Evolutionary conservation across 2,329 filamentous ascomycete species (phyloP).

Genomic region (Beauveria asiatica): DNA sequence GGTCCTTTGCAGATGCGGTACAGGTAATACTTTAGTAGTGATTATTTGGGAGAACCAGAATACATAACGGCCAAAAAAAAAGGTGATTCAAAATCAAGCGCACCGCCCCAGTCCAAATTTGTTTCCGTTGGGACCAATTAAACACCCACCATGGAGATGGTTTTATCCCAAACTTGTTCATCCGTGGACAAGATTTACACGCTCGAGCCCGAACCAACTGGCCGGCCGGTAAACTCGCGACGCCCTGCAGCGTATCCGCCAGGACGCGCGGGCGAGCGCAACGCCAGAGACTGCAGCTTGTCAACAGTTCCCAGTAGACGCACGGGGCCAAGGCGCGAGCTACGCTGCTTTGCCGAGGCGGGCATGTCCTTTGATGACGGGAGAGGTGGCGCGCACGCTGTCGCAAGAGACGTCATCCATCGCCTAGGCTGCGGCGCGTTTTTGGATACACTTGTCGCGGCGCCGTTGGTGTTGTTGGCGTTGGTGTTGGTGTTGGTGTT

Average conservation of each 20-base stretch:
- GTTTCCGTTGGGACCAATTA: too few relatives aligned
- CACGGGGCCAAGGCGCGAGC: background rate
- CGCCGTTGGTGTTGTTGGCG: background rate
- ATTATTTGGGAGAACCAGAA: too few relatives aligned
- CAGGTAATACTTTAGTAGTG: too few relatives aligned
- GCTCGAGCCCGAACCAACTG: background rate
- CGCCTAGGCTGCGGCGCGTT: background rate
- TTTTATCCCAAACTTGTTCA: too few relatives aligned
- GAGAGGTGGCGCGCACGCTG: background rate
- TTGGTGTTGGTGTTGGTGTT: too few relatives aligned
- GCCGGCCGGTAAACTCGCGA: background rate
- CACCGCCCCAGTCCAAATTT: too few relatives aligned
- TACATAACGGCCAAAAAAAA: too few relatives aligned
- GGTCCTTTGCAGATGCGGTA: too few relatives aligned
- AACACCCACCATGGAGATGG: too few relatives aligned
- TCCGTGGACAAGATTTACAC: background rate
- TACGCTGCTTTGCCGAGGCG: background rate
- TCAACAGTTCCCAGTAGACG: background rate
- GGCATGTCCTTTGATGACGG: background rate
- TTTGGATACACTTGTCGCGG: too few relatives aligned
- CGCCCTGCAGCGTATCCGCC: background rate
- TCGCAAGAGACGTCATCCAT: background rate
- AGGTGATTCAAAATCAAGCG: too few relatives aligned
- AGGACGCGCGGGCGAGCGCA: background rate
- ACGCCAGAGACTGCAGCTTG: background rate